Evolutionary conservation across 2,329 filamentous ascomycete genomes (phyloP), one percentile per base, ranked within the genome.

Genomic region (Bipolaris zeicola): DNA sequence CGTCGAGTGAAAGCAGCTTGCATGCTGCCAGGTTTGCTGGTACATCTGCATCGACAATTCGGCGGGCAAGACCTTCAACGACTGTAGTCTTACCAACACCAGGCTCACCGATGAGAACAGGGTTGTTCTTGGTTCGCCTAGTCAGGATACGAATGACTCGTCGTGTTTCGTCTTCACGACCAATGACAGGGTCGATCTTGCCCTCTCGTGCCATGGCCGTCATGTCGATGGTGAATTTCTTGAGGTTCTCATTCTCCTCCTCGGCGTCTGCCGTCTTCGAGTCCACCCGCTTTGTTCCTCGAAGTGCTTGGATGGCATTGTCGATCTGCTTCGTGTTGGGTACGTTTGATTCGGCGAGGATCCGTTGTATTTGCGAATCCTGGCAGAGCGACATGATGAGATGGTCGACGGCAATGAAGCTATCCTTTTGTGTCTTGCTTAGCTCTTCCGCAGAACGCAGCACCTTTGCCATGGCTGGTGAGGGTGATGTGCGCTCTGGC

Each of bases 221-320:
- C 92, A 99, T 96, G 78, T 99, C 95, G 70, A 98, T 95, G 54
- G 95, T 98, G 78, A 97, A 99, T 72, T 98, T 99, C 81, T 93
- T 91, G 58, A 99, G 82, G 73, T 96, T 97, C 79, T 99, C 95
- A 70, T 93, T 91, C 70, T 97, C 94, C 70, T 90, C 84, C 77
- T 98, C 95, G 0, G 89, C 88, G 78, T 99, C 95, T 52, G 95
- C 95, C 3, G 91, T 96, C 81, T 96, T 96, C 58, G 92, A 96
- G 78, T 99, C 95, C 39, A 99, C 93, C 62, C 94, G 85, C 80
- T 88, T 92, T 39, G 92, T 98, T 59, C 95, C 95, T 62, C 95
- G 89, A 67, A 99, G 96, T 57, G 92, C 87, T 70, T 92, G 86
- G 38, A 99, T 87, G n/a, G 95, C 94, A 64, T 90, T 88, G 74